phyloP scores from a whole-genome alignment of 495 filamentous ascomycete genomes.

The Amphirosellinia nigrospora region DNA sequence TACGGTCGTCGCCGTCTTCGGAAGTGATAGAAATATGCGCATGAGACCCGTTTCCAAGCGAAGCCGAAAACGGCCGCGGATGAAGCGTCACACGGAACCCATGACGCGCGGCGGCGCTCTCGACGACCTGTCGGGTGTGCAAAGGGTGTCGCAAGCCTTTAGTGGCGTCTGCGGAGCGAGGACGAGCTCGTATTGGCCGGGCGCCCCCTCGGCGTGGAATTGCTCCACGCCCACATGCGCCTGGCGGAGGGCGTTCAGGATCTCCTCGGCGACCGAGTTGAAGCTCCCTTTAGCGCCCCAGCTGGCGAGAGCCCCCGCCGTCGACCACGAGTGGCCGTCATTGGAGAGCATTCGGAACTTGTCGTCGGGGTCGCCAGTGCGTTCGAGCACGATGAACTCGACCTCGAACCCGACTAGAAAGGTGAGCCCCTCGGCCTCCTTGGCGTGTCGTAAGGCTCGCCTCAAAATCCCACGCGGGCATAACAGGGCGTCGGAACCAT shows the following conservation, averaged over 20 bases:
- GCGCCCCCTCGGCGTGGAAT: constrained; percentile 77
- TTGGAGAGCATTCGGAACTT: constrained; percentile 40
- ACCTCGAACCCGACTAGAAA: constrained; percentile 82
- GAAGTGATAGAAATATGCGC: constrained; percentile 69
- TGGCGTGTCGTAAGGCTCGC: constrained; percentile 54
- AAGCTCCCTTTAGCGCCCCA: constrained; percentile 37
- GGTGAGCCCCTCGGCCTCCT: constrained; percentile 48
- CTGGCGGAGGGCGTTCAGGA: constrained; percentile 70
- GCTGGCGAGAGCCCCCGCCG: constrained; percentile 60
- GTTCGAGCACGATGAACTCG: constrained; percentile 74
- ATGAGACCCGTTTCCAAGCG: constrained; percentile 70
- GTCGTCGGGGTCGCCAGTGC: constrained; percentile 34
- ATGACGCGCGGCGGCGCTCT: constrained; percentile 60
- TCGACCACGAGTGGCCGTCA: constrained; percentile 69
- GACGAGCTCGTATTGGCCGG: constrained; percentile 83
- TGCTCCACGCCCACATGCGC: constrained; percentile 72
- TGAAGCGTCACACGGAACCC: constrained; percentile 76
- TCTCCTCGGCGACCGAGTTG: constrained; percentile 44
- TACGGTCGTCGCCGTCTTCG: constrained; percentile 41
- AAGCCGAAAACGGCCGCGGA: constrained; percentile 68
- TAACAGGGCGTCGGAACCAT: constrained; percentile 48
- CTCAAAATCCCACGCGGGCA: constrained; percentile 67
- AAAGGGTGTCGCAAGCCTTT: constrained; percentile 75
- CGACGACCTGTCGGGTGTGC: constrained; percentile 73
- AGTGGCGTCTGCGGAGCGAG: constrained; percentile 69